These are phyloP conservation scores for Mycena venus DNA, from an alignment of 768 basidiomycete genomes.

Conservation along the genomic window DNA sequence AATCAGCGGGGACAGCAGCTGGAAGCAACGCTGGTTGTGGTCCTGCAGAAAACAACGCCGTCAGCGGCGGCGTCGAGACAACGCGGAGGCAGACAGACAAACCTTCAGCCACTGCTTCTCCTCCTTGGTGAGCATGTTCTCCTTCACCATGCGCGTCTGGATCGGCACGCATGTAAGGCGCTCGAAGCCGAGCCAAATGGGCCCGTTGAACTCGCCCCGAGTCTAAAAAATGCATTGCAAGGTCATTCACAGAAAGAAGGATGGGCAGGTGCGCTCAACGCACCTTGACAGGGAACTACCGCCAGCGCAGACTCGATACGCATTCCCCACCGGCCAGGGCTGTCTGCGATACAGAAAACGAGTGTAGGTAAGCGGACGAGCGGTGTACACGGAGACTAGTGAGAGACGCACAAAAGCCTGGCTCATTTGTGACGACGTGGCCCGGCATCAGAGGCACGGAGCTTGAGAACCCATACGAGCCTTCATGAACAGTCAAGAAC, in stretches of 20 bases:
- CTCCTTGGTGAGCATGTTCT: conserved; percentile 84
- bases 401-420: conserved; percentile 83
- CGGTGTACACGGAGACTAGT: conserved; percentile 23
- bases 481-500: conserved; percentile 89
- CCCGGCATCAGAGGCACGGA: conserved; percentile 82
- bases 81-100: conserved; percentile 33
- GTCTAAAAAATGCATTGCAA: conserved; percentile 62
- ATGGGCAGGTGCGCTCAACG: conserved; percentile 29
- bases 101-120: conserved; percentile 92
- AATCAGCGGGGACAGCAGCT: conserved; percentile 73
- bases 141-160: conserved; percentile 90
- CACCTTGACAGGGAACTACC: conserved; percentile 75
- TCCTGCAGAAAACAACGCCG: conserved; percentile 57
- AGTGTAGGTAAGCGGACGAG: conserved; percentile 27
- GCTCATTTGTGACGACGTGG: conserved; percentile 94
- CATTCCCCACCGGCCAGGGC: conserved; percentile 88
- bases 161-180: conserved; percentile 96
- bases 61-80: not conserved
- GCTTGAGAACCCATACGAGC: conserved; percentile 83
- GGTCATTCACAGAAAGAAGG: conserved; percentile 15
- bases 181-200: conserved; percentile 91
- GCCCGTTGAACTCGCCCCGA: conserved; percentile 76
- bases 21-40: conserved; percentile 83
- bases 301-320: conserved; percentile 90
- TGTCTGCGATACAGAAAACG: conserved; percentile 59